phyloP scores from a whole-genome alignment of 345 rosid genomes.

The Conringia planisiliqua region DNA sequence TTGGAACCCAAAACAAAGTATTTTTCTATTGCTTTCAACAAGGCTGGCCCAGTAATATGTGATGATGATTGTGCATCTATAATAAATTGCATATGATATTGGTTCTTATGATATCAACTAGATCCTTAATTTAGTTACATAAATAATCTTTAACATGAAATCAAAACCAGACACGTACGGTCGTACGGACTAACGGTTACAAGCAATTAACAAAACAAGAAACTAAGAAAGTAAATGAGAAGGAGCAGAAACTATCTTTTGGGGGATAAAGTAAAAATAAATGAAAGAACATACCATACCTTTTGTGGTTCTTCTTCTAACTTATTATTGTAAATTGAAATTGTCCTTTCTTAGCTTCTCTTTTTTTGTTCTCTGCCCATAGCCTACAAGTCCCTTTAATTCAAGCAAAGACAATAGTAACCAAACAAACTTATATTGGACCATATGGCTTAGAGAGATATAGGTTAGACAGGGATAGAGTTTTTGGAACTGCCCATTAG shows the following conservation, averaged over 20 bases:
- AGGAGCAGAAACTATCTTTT: neutral
- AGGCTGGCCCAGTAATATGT: neutral
- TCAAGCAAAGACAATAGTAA: conserved; percentile 43
- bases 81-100: neutral
- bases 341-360: conserved; percentile 15
- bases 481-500: conserved; percentile 30
- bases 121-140: neutral
- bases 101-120: neutral
- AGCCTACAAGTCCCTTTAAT: conserved; percentile 43
- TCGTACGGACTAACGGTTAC: conserved; percentile 13
- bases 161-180: conserved; percentile 23
- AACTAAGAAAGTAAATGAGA: conserved; percentile 12
- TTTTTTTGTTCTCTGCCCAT: conserved; percentile 36
- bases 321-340: neutral
- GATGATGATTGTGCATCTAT: neutral
- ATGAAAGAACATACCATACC: conserved; percentile 45
- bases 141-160: neutral
- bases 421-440: conserved; percentile 42
- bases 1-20: neutral
- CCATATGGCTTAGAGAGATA: conserved; percentile 27
- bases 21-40: neutral
- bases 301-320: conserved; percentile 46
- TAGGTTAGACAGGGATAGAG: conserved; percentile 28
- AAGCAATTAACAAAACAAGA: conserved; percentile 19
- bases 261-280: conserved; percentile 11